Conservation (phyloP, 768 basidiomycete genomes). For the Tubosaeta sp. region DNA sequence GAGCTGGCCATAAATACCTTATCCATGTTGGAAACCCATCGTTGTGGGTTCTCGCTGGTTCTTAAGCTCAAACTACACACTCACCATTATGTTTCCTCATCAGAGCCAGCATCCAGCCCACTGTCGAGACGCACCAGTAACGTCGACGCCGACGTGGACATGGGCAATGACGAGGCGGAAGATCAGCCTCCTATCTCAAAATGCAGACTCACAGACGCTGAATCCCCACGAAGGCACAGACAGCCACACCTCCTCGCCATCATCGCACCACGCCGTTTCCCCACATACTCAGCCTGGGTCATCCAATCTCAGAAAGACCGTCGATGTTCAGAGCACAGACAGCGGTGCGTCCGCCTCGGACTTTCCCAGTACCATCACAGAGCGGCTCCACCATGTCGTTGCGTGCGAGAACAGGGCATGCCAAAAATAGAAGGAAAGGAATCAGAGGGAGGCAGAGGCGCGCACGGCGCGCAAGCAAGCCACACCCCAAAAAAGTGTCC, state of each 20-base stretch:
- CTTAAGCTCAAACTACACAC: not conserved
- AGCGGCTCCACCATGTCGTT: slow-evolving; percentile 6
- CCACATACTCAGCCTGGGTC: slow-evolving; percentile 9
- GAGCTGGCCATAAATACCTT: no score
- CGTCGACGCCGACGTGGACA: slow-evolving; percentile 10
- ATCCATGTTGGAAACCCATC: no score
- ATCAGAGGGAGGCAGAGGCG: not conserved
- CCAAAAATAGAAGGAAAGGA: not conserved
- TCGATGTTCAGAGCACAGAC: not conserved
- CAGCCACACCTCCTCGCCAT: slow-evolving; percentile 12
- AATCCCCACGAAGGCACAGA: slow-evolving; percentile 12
- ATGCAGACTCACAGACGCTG: slow-evolving; percentile 16
- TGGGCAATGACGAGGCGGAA: slow-evolving; percentile 22
- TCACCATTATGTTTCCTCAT: not conserved
- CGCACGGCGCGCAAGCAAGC: slow-evolving; percentile 15
- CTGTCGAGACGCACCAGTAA: slow-evolving; percentile 12
- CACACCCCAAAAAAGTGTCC: not conserved
- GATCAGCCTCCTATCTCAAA: slow-evolving; percentile 17
- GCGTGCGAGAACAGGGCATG: not conserved
- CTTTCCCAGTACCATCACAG: slow-evolving; percentile 15
- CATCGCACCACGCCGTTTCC: not conserved
- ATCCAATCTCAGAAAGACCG: not conserved
- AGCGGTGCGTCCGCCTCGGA: slow-evolving; percentile 15
- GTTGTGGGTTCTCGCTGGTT: no score
- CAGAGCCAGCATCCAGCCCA: slow-evolving; percentile 21